Conservation (phyloP, 2,329 filamentous ascomycete genomes). For the Neopestalotiopsis sp. region DNA sequence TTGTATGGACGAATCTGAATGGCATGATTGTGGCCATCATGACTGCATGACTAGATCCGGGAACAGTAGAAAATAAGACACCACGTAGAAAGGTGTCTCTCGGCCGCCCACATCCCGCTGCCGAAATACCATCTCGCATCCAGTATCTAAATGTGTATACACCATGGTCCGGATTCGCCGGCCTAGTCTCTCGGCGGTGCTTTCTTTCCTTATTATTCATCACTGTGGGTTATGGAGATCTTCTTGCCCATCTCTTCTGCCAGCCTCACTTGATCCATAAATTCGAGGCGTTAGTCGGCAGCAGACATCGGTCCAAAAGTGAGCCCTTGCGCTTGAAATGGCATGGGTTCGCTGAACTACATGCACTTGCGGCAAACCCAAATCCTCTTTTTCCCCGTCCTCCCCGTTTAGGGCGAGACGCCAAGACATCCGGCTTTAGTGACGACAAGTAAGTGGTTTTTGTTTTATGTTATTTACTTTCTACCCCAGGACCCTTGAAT, state of each 20-base stretch:
- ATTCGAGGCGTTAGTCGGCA: neutral
- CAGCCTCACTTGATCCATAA: constrained; percentile 2
- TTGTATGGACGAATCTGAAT: no score
- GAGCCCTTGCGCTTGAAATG: neutral
- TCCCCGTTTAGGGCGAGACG: neutral
- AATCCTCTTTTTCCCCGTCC: neutral
- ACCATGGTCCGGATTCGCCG: neutral
- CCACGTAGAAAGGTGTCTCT: neutral
- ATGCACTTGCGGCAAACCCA: no score
- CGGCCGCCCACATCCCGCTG: neutral
- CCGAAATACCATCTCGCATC: neutral
- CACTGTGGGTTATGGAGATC: neutral
- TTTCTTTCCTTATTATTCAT: no score
- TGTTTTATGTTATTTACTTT: no score
- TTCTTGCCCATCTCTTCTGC: neutral
- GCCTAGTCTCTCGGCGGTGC: no score
- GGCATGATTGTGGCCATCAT: neutral
- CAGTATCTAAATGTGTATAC: neutral
- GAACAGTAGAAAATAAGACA: neutral
- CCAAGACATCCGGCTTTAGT: neutral
- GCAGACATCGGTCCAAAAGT: neutral
- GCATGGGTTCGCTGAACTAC: neutral
- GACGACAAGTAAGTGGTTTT: no score
- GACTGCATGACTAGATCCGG: neutral
- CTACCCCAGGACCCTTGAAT: neutral